phyloP scores from a whole-genome alignment of 768 basidiomycete species.

The Podaxis pistillaris region DNA sequence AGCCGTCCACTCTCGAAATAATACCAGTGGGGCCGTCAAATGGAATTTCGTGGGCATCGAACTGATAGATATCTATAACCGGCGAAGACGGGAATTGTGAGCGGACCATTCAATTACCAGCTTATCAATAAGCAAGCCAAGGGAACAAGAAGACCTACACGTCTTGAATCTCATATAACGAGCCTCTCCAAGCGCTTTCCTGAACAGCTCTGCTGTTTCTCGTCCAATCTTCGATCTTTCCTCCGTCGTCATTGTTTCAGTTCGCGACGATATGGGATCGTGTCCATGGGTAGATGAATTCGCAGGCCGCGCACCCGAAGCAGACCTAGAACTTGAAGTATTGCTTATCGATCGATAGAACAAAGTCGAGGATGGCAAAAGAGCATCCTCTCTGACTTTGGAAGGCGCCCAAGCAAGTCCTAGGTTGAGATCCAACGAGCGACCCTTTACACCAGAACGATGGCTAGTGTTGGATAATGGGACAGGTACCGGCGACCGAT shows the following conservation, averaged over 20 bases:
- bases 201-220: conserved; percentile 49
- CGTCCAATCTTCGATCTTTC: conserved; percentile 38
- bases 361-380: conserved; percentile 48
- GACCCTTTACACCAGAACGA: conserved; percentile 55
- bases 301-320: conserved; percentile 23
- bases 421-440: conserved; percentile 68
- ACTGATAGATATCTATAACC: conserved; percentile 64
- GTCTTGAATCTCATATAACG: conserved; percentile 55
- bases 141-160: conserved; percentile 45
- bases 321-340: conserved; percentile 26
- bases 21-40: conserved; percentile 75
- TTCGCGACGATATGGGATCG: conserved; percentile 20
- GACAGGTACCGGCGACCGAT: conserved; percentile 28
- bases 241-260: conserved; percentile 19
- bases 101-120: not conserved
- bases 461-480: conserved; percentile 32
- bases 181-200: conserved; percentile 42
- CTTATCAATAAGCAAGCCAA: not conserved
- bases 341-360: conserved; percentile 32
- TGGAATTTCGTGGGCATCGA: conserved; percentile 72
- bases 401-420: conserved; percentile 74
- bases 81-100: conserved; percentile 5
- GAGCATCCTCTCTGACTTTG: conserved; percentile 63
- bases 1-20: conserved; percentile 57
- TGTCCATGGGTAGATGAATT: conserved; percentile 21